A percentile compares a stretch with the other conserved stretches of the same genome.
phyloP scores from a whole-genome alignment of 2,329 filamentous ascomycete genomes.

The Nannizziopsis arthrosporioides region DNA sequence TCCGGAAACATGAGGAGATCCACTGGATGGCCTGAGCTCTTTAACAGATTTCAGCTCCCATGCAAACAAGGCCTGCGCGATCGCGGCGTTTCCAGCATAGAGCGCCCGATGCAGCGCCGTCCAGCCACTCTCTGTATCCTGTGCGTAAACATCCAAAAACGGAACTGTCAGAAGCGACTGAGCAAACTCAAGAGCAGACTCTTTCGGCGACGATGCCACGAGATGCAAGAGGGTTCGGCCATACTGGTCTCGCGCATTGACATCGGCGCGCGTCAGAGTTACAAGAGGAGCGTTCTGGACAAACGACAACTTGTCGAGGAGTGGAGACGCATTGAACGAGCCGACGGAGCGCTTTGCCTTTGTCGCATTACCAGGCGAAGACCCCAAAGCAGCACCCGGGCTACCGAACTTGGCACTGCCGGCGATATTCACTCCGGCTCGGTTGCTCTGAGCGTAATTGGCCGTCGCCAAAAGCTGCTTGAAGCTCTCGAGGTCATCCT shows the following conservation, averaged over 20 bases:
- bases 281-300: constrained; percentile 14
- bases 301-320: constrained; percentile 27
- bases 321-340: constrained; percentile 38
- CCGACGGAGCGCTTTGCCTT: constrained; percentile 38
- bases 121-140: constrained; percentile 90
- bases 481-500: constrained; percentile 96
- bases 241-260: constrained; percentile 73
- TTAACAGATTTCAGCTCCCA: constrained; percentile 59
- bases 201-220: constrained; percentile 61
- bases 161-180: constrained; percentile 70
- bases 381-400: constrained; percentile 21
- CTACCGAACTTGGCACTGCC: constrained; percentile 22
- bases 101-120: constrained; percentile 84
- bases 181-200: constrained; percentile 62
- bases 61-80: constrained; percentile 69
- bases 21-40: constrained; percentile 46
- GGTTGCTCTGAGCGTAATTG: constrained; percentile 38
- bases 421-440: constrained; percentile 16
- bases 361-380: constrained; percentile 28
- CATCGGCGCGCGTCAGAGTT: constrained; percentile 49
- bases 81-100: constrained; percentile 77
- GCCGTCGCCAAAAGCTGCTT: constrained; percentile 71
- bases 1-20: constrained; percentile 50
- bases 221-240: constrained; percentile 78
- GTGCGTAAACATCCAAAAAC: constrained; percentile 69